Evolutionary conservation across 345 rosid genomes (phyloP).

Genomic region (Ricinus communis): DNA sequence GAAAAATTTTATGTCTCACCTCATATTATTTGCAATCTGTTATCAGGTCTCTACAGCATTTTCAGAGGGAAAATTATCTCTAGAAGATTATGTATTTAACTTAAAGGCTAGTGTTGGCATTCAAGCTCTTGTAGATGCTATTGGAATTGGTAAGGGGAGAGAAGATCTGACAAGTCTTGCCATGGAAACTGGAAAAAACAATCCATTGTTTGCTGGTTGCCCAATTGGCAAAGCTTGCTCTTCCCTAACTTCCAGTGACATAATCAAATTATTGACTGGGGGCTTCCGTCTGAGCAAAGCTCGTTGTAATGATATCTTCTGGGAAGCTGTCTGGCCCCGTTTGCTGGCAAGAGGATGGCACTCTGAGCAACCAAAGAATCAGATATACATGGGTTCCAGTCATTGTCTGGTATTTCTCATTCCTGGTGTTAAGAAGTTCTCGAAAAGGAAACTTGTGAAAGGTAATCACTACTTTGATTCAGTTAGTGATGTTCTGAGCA

Average conservation of each 20-base stretch:
- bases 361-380: conserved; percentile 63
- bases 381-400: conserved; percentile 39
- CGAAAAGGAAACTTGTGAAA: conserved; percentile 62
- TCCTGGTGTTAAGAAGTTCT: conserved; percentile 68
- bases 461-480: conserved; percentile 75
- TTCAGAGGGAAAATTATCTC: conserved; percentile 50
- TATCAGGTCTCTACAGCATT: conserved; percentile 60
- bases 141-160: conserved; percentile 70
- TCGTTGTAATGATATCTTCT: conserved; percentile 65
- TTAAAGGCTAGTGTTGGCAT: conserved; percentile 54
- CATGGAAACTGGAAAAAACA: conserved; percentile 39
- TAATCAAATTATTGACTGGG: conserved; percentile 54
- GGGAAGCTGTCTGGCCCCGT: conserved; percentile 91
- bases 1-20: conserved; percentile 3
- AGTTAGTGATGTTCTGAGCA: conserved; percentile 58
- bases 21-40: conserved; percentile 25
- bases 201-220: conserved; percentile 42
- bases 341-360: conserved; percentile 78
- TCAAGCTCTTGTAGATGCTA: conserved; percentile 53
- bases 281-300: conserved; percentile 67
- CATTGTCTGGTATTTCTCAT: conserved; percentile 58
- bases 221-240: conserved; percentile 46
- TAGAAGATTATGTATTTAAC: conserved; percentile 41
- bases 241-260: conserved; percentile 53
- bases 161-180: conserved; percentile 58